Percentiles rank a stretch among this genome's conserved stretches.
Conservation (phyloP, 106 monocot species). For the Acorus gramineus region DNA sequence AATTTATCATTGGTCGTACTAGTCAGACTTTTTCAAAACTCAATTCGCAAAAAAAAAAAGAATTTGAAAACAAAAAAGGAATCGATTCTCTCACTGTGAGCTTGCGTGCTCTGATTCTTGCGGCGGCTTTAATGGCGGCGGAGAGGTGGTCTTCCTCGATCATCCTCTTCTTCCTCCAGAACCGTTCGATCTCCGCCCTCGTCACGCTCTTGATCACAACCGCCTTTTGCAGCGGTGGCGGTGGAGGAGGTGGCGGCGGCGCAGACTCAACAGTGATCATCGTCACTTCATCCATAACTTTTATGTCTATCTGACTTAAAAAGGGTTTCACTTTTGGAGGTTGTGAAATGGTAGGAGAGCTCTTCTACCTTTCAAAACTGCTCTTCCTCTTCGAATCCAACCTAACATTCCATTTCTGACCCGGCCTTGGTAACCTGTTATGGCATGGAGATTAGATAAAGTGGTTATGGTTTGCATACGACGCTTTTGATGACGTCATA, state of each 20-base stretch:
- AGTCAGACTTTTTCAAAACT: background rate
- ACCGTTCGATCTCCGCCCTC: slow-evolving; percentile 41
- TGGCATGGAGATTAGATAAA: no score
- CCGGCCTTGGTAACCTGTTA: no score
- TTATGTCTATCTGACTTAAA: no score
- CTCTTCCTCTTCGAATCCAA: no score
- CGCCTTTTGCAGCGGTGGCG: background rate
- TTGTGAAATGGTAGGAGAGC: no score
- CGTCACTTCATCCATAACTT: no score
- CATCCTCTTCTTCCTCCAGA: slow-evolving; percentile 40
- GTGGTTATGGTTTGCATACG: no score
- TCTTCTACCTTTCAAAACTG: no score
- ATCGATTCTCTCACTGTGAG: slow-evolving; percentile 22
- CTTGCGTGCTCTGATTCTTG: slow-evolving; percentile 37
- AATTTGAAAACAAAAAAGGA: background rate
- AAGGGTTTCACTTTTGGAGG: no score
- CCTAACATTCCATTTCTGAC: no score
- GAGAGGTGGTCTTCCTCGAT: slow-evolving; percentile 51
- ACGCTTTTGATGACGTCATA: no score
- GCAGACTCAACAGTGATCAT: no score
- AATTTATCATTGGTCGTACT: background rate
- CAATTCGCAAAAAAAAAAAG: background rate
- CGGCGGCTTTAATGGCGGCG: slow-evolving; percentile 49
- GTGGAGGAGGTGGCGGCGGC: background rate
- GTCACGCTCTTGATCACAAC: slow-evolving; percentile 36